Conservation (phyloP, 192 early-diverging fungal genomes). For the Funneliformis geosporum region DNA sequence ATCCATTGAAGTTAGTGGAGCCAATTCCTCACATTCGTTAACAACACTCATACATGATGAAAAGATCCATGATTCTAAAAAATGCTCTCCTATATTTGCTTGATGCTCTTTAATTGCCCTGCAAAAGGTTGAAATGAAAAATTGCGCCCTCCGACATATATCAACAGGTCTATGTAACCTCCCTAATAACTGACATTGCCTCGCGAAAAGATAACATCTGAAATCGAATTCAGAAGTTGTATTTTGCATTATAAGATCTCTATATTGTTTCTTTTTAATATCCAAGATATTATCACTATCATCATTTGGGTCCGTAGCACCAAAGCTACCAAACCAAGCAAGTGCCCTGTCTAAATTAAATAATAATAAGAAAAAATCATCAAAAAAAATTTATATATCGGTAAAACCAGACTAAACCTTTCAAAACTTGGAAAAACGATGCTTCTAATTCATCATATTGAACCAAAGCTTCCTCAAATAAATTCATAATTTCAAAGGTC, state of each 20-base stretch:
- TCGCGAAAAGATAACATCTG: constrained; percentile 90
- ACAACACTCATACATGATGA: constrained; percentile 77
- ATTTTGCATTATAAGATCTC: constrained; percentile 88
- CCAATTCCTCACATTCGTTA: constrained; percentile 76
- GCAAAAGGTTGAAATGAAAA: constrained; percentile 75
- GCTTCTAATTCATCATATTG: constrained; percentile 99
- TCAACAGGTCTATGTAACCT: constrained; percentile 65
- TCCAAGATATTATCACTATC: constrained; percentile 85
- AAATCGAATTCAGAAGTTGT: constrained; percentile 95
- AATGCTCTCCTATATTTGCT: constrained; percentile 62
- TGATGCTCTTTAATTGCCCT: constrained; percentile 71
- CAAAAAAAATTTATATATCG: constrained; percentile 13
- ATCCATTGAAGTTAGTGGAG: constrained; percentile 47
- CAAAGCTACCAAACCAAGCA: constrained; percentile 95
- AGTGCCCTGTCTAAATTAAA: constrained; percentile 63
- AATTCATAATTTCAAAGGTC: constrained; percentile 84
- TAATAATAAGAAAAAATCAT: constrained; percentile 21
- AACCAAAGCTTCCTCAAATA: constrained; percentile 85
- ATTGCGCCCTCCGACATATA: constrained; percentile 67
- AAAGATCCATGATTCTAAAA: constrained; percentile 82
- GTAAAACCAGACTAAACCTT: constrained; percentile 47
- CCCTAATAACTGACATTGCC: constrained; percentile 83
- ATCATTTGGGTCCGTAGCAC: constrained; percentile 82
- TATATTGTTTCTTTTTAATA: constrained; percentile 76
- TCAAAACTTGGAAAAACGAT: constrained; percentile 87